A percentile compares a stretch with the other conserved stretches of the same genome.
Evolutionary conservation across 192 early-diverging fungal species (phyloP).

Genomic region (Podochytrium sp.): DNA sequence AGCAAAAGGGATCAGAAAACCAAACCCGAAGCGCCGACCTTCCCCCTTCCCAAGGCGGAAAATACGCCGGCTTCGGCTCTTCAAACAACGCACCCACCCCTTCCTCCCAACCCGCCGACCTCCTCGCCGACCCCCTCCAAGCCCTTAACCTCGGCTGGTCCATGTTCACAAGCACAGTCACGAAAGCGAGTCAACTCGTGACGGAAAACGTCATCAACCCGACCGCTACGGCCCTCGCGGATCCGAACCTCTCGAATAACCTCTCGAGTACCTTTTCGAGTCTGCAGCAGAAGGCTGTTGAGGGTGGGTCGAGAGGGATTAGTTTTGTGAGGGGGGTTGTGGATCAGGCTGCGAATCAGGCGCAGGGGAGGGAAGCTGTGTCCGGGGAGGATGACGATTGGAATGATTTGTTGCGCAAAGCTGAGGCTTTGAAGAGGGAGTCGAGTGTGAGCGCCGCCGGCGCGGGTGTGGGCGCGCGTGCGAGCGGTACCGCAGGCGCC

Average conservation of each 20-base stretch:
- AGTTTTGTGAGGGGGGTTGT: slow-evolving; percentile 36
- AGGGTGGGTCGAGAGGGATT: slow-evolving; percentile 43
- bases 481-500: too few species aligned
- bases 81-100: slow-evolving; percentile 11
- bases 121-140: slow-evolving; percentile 44
- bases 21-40: slow-evolving; percentile 42
- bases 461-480: too few species aligned
- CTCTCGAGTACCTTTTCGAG: slow-evolving; percentile 39
- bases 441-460: background rate
- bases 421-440: slow-evolving; percentile 13
- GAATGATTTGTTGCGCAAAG: slow-evolving; percentile 15
- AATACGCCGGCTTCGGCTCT: slow-evolving; percentile 56
- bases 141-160: slow-evolving; percentile 52
- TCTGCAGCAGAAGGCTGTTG: slow-evolving; percentile 41
- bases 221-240: slow-evolving; percentile 46
- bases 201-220: slow-evolving; percentile 56
- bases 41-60: slow-evolving; percentile 58
- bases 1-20: slow-evolving; percentile 53
- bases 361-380: background rate
- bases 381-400: slow-evolving; percentile 9
- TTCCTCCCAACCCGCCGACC: background rate
- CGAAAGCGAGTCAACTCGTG: slow-evolving; percentile 47
- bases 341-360: slow-evolving; percentile 19
- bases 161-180: slow-evolving; percentile 40
- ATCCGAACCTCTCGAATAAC: slow-evolving; percentile 52